A percentile compares a stretch with the other conserved stretches of the same genome.
Evolutionary conservation across 139 green algal species (phyloP).

Genomic region (Volvox reticuliferus): DNA sequence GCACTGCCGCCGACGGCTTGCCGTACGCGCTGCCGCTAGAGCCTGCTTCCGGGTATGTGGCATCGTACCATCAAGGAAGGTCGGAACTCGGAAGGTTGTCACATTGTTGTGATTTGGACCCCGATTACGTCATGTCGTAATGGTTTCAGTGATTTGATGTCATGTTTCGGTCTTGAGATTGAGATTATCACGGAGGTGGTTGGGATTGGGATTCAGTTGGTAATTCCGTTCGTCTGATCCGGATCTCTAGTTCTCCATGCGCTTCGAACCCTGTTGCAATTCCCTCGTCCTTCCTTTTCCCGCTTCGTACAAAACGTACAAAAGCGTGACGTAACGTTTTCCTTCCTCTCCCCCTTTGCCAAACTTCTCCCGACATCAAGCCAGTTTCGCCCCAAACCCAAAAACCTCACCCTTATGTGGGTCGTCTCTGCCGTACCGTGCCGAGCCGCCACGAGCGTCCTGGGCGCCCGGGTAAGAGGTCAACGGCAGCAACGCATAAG

Average conservation of each 20-base stretch:
- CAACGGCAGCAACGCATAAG: no score
- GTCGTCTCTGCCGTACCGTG: not conserved
- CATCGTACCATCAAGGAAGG: no score
- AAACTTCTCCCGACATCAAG: not conserved
- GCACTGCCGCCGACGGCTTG: not conserved
- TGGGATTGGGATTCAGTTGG: no score
- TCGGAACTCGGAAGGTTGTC: not conserved
- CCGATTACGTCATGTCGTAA: not conserved
- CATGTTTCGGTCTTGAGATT: not conserved
- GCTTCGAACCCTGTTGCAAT: not conserved
- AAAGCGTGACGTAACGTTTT: no score
- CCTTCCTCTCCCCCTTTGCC: no score
- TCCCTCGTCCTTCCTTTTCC: no score
- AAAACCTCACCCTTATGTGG: not conserved
- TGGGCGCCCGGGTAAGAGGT: no score
- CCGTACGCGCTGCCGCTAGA: conserved; percentile 55
- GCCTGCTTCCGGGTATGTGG: no score
- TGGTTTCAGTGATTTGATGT: no score
- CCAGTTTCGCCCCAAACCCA: not conserved
- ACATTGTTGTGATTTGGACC: not conserved
- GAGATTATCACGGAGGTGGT: not conserved
- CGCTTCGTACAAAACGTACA: no score
- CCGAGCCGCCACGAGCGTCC: no score
- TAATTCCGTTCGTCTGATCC: not conserved
- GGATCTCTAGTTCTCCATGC: not conserved